Evolutionary conservation across 352 stramenopile genomes (phyloP).

Genomic region (Aphanomyces euteiches): DNA sequence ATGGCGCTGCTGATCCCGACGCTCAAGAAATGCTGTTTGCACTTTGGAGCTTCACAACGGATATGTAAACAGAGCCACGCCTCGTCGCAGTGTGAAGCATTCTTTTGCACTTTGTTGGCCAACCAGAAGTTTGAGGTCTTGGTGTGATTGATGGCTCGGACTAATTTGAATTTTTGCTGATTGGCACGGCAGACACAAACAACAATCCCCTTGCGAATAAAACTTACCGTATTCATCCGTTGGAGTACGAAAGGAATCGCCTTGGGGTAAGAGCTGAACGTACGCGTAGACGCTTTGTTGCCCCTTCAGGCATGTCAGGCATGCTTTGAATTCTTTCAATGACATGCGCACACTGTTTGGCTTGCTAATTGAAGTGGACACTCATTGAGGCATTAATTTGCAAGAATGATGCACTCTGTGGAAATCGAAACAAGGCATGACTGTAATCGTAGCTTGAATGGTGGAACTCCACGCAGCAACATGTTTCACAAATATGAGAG

Average conservation of each 20-base stretch:
- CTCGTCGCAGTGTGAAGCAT: too few relatives aligned
- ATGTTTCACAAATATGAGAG: too few relatives aligned
- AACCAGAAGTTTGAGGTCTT: too few relatives aligned
- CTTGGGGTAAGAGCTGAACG: conserved; percentile 63
- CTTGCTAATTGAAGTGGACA: conserved; percentile 21
- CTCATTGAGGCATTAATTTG: conserved; percentile 18
- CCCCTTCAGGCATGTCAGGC: conserved; percentile 20
- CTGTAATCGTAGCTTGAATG: conserved; percentile 16
- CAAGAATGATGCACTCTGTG: conserved; percentile 13
- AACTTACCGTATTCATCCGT: conserved; percentile 48
- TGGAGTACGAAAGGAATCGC: conserved; percentile 50
- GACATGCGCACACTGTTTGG: conserved; percentile 15
- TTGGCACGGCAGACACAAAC: too few relatives aligned
- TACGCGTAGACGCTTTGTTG: conserved; percentile 48
- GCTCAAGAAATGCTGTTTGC: too few relatives aligned
- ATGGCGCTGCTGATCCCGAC: too few relatives aligned
- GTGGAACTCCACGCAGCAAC: too few relatives aligned
- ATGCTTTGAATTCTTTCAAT: conserved; percentile 26
- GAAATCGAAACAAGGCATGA: conserved; percentile 8
- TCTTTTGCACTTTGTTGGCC: too few relatives aligned
- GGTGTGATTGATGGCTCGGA: too few relatives aligned
- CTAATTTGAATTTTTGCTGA: too few relatives aligned
- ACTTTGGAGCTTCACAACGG: too few relatives aligned
- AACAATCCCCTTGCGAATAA: background rate
- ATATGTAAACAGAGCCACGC: too few relatives aligned